Evolutionary conservation across 225 moss, liverwort and hornwort species (phyloP), one percentile per base, ranked within the genome.

Genomic region (Rhytidiadelphus loreus): DNA sequence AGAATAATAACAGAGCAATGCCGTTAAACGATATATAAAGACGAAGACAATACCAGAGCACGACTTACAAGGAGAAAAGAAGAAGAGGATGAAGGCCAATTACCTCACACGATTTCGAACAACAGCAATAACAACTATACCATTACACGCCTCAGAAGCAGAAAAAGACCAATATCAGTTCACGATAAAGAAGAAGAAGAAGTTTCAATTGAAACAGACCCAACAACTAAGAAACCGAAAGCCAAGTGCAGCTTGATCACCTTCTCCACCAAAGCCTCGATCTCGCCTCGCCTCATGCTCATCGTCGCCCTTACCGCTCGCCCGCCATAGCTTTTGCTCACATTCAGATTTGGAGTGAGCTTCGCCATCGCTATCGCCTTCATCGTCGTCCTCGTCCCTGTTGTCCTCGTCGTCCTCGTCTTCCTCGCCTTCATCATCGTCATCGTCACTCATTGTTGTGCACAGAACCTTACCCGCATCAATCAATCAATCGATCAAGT

Each of bases 181-280:
- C 64, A 48, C 37, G 64, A 25, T 64, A 24, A n/a, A 44, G 78
- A 46, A n/a, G 35, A 46, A 50, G 17, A 46, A 80, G 63, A 61
- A 19, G 71, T 41, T 62, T 12, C 66, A 83, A 84, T 74, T 86
- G 68, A n/a, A 74, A 77, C 87, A 50, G 50, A 76, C 44, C 20
- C 24, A 43, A 29, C 73, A 56, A 78, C 65, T 43, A 65, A 44
- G 53, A 44, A 89, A 39, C 57, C 85, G 77, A 72, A 76, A 90
- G 56, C 33, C 71, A 62, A 73, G 66, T 35, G 28, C 29, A 53
- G 65, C 62, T 50, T 70, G 65, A 77, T 46, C 76, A 92, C 90
- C 92, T 92, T 92, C 46, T 82, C 81, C 89, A 24, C 61, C 66
- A 65, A 48, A 58, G 89, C 90, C 60, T 91, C 93, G 89, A 94